phyloP scores from a whole-genome alignment of 352 stramenopile genomes.

The Peronosclerospora sorghi region DNA sequence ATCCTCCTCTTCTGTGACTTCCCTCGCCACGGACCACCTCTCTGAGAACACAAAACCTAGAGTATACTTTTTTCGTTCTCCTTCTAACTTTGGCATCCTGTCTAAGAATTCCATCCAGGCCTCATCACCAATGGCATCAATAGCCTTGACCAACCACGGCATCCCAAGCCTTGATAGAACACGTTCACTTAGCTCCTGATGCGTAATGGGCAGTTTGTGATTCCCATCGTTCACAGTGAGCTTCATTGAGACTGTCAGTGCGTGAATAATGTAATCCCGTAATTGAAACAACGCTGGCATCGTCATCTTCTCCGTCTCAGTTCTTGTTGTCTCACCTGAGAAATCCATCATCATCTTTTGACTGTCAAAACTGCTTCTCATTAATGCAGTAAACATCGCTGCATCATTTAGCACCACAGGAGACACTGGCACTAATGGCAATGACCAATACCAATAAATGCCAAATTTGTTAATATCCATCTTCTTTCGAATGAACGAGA shows the following conservation, averaged over 20 bases:
- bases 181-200: slow-evolving; percentile 57
- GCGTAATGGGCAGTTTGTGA: slow-evolving; percentile 67
- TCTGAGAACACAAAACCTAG: slow-evolving; percentile 80
- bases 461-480: slow-evolving; percentile 76
- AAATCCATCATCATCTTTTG: too few species aligned
- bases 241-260: slow-evolving; percentile 66
- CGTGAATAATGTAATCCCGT: slow-evolving; percentile 59
- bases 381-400: slow-evolving; percentile 48
- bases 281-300: slow-evolving; percentile 28
- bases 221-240: slow-evolving; percentile 75
- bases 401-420: slow-evolving; percentile 32
- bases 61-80: slow-evolving; percentile 68
- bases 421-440: slow-evolving; percentile 38
- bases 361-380: slow-evolving; percentile 69
- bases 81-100: slow-evolving; percentile 59
- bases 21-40: slow-evolving; percentile 66
- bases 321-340: too few species aligned
- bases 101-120: slow-evolving; percentile 59
- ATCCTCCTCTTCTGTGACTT: slow-evolving; percentile 69
- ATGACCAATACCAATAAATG: slow-evolving; percentile 72
- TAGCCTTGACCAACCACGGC: slow-evolving; percentile 69
- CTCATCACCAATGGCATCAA: slow-evolving; percentile 54
- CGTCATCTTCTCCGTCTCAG: slow-evolving; percentile 1
- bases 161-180: slow-evolving; percentile 65
- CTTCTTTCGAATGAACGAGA: slow-evolving; percentile 62